Evolutionary conservation across 1,284 basidiomycete species (phyloP).

Genomic region (Trichosporon sp.): DNA sequence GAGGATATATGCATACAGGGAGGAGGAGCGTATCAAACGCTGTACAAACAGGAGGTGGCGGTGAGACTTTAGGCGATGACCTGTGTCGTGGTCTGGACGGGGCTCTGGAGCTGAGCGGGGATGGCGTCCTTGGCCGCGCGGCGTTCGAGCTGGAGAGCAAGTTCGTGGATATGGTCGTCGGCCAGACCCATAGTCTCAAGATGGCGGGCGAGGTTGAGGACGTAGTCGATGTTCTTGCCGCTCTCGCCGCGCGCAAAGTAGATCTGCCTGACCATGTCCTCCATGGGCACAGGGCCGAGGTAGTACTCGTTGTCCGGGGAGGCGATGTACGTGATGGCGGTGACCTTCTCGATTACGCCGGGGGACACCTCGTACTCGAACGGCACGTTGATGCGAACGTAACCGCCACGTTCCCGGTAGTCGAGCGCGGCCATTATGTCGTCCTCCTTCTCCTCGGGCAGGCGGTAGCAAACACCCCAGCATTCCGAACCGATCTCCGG

Average conservation of each 20-base stretch:
- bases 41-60: constrained; percentile 2
- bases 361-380: constrained; percentile 13
- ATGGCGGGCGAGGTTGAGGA: constrained; percentile 29
- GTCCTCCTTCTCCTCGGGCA: constrained; percentile 24
- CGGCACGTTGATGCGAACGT: constrained; percentile 28
- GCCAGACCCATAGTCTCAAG: constrained; percentile 29
- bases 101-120: background rate
- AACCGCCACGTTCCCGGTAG: constrained; percentile 33
- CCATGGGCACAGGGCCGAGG: constrained; percentile 27
- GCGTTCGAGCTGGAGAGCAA: constrained; percentile 20
- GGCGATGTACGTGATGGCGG: constrained; percentile 31
- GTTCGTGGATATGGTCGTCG: constrained; percentile 28
- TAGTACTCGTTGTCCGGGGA: constrained; percentile 28
- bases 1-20: constrained; percentile 14
- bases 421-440: constrained; percentile 33
- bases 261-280: constrained; percentile 27
- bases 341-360: background rate
- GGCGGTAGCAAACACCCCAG: constrained; percentile 32
- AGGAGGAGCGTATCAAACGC: background rate
- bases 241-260: constrained; percentile 24
- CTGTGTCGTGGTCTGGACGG: constrained; percentile 16
- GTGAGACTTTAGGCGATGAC: background rate
- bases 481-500: constrained; percentile 25
- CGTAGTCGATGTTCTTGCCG: constrained; percentile 27
- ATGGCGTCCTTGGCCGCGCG: constrained; percentile 22